Evolutionary conservation across 768 basidiomycete species (phyloP).

Genomic region (Gyrodon lividus): DNA sequence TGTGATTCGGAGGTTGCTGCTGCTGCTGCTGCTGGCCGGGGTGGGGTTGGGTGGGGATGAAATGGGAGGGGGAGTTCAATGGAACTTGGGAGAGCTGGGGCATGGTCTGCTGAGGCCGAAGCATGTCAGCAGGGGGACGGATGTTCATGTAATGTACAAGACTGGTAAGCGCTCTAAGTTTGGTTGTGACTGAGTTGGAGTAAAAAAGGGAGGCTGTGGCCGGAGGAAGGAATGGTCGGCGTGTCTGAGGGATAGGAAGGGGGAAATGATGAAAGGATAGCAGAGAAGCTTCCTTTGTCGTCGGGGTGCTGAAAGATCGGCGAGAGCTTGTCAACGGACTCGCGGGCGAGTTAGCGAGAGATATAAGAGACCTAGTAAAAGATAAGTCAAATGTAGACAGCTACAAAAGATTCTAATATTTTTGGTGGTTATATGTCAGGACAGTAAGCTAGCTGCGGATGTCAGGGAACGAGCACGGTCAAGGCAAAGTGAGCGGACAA

Average conservation of each 20-base stretch:
- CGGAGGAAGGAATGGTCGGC: constrained; percentile 15
- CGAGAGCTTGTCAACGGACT: constrained; percentile 3
- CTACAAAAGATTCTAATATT: not conserved
- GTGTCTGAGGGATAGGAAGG: not conserved
- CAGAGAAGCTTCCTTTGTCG: not conserved
- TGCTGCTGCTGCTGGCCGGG: constrained; percentile 36
- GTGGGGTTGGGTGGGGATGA: constrained; percentile 39
- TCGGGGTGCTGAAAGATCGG: constrained; percentile 3
- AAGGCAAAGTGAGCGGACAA: not conserved
- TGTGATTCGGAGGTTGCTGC: constrained; percentile 34
- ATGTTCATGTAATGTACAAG: constrained; percentile 43
- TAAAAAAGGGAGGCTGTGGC: constrained; percentile 8
- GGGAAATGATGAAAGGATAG: not conserved
- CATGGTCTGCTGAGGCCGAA: constrained; percentile 43
- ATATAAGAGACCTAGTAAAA: constrained; percentile 8
- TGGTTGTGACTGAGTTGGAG: not conserved
- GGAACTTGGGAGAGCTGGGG: constrained; percentile 40
- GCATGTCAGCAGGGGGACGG: constrained; percentile 43
- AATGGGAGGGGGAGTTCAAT: constrained; percentile 31
- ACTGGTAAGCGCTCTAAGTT: too few relatives aligned
- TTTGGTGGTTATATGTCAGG: not conserved
- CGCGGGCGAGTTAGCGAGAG: constrained; percentile 2
- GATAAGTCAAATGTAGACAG: constrained; percentile 1
- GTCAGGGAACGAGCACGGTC: not conserved
- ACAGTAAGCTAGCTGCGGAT: not conserved